phyloP scores from a whole-genome alignment of 2,329 filamentous ascomycete species.

The Botrytis fabae region DNA sequence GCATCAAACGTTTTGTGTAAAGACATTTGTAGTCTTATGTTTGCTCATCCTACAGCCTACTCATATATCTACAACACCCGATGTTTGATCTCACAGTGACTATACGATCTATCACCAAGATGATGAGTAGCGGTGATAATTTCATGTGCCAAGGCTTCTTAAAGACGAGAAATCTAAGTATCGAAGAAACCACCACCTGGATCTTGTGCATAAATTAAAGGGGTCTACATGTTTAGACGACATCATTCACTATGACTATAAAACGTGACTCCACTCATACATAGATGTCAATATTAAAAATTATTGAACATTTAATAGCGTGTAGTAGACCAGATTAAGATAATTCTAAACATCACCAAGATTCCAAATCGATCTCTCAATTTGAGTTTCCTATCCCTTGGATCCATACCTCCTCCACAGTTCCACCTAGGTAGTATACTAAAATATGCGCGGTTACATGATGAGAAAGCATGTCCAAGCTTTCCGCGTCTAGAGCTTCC shows the following conservation, averaged over 20 bases:
- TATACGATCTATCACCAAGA: not conserved
- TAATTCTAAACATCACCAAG: not conserved
- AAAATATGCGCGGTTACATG: slow-evolving; percentile 19
- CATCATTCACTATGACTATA: not conserved
- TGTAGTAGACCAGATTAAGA: not conserved
- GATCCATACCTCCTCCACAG: slow-evolving; percentile 1
- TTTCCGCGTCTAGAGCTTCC: slow-evolving; percentile 19
- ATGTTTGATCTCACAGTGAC: not conserved
- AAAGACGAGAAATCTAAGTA: not conserved
- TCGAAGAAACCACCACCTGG: not conserved
- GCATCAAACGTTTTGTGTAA: not conserved
- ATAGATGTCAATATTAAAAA: not conserved
- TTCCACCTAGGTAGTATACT: slow-evolving; percentile 9
- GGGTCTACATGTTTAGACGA: not conserved
- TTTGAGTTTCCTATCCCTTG: not conserved
- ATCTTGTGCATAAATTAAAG: not conserved
- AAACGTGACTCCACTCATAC: not conserved
- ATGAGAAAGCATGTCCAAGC: slow-evolving; percentile 21
- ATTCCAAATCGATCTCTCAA: not conserved
- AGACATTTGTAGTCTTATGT: not conserved
- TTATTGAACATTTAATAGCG: not conserved
- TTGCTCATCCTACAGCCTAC: not conserved
- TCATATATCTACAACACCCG: not conserved
- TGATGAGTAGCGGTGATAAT: not conserved
- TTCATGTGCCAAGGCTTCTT: too few relatives aligned